Conservation (phyloP, 2,329 filamentous ascomycete species). For the Colletotrichum destructivum region DNA sequence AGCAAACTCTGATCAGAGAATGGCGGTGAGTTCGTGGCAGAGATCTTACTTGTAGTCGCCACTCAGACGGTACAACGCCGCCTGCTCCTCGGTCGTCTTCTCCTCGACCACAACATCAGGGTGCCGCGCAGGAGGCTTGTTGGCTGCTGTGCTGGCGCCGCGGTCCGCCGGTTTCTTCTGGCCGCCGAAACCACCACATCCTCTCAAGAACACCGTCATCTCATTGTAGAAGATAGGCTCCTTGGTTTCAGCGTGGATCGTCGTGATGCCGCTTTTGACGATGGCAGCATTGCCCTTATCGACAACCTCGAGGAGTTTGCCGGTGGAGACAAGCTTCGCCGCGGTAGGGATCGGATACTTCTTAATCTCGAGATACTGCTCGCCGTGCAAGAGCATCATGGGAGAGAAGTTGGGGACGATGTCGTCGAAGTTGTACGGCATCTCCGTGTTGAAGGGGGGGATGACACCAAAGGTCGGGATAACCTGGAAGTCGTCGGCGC, state of each 20-base stretch:
- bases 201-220: conserved; percentile 91
- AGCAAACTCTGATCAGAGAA: conserved; percentile 12
- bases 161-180: conserved; percentile 82
- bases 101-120: conserved; percentile 90
- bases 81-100: conserved; percentile 90
- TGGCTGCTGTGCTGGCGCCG: conserved; percentile 83
- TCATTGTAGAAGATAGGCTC: conserved; percentile 98
- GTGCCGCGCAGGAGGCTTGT: conserved; percentile 82
- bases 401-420: conserved; percentile 96
- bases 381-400: conserved; percentile 99
- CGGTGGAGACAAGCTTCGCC: conserved; percentile 81
- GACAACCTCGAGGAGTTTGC: conserved; percentile 90
- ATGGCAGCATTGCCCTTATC: conserved; percentile 95
- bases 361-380: conserved; percentile 96
- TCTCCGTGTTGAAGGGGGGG: conserved; percentile 88
- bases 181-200: conserved; percentile 91
- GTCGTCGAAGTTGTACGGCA: conserved; percentile 84
- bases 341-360: conserved; percentile 93
- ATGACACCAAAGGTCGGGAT: conserved; percentile 97
- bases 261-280: conserved; percentile 84
- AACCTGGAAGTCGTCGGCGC: conserved; percentile 91
- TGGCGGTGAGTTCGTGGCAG: conserved; percentile 21
- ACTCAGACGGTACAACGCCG: conserved; percentile 91
- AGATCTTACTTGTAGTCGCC: conserved; percentile 85
- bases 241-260: conserved; percentile 86